phyloP scores from a whole-genome alignment of 2,329 filamentous ascomycete genomes.

The Colletotrichum cereale region DNA sequence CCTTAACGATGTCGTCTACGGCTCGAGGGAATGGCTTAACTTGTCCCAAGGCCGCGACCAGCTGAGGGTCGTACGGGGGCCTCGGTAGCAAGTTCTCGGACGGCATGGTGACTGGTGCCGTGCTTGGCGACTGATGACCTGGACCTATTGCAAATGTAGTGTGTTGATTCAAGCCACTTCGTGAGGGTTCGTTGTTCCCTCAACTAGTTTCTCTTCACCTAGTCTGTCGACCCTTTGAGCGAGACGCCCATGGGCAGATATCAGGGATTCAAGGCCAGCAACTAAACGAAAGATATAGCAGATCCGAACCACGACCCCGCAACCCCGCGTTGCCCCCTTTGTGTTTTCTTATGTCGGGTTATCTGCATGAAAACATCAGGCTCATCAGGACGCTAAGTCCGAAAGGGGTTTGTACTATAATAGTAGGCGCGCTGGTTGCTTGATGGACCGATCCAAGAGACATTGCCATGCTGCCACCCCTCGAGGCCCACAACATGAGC shows the following conservation, averaged over 20 bases:
- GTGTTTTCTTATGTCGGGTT: background rate
- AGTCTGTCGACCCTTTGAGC: background rate
- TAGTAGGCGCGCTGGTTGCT: no score
- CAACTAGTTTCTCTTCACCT: background rate
- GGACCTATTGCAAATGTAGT: background rate
- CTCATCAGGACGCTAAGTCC: background rate
- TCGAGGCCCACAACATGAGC: background rate
- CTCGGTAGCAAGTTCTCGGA: conserved; percentile 4
- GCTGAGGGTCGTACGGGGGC: conserved; percentile 26
- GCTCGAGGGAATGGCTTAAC: conserved; percentile 10
- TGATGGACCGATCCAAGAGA: no score
- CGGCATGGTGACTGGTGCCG: conserved; percentile 1
- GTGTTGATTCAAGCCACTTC: background rate
- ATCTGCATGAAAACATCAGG: background rate
- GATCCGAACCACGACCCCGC: background rate
- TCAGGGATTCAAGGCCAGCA: background rate
- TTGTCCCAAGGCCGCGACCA: conserved; percentile 4
- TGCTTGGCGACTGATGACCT: background rate
- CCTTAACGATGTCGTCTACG: background rate
- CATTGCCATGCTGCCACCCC: background rate
- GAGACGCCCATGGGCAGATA: background rate
- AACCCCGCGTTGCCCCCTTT: background rate
- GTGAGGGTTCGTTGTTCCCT: background rate
- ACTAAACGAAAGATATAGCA: background rate
- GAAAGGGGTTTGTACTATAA: background rate